A percentile compares a stretch with the other conserved stretches of the same genome.
Conservation (phyloP, 768 basidiomycete species). For the Fomitopsis pulvina region DNA sequence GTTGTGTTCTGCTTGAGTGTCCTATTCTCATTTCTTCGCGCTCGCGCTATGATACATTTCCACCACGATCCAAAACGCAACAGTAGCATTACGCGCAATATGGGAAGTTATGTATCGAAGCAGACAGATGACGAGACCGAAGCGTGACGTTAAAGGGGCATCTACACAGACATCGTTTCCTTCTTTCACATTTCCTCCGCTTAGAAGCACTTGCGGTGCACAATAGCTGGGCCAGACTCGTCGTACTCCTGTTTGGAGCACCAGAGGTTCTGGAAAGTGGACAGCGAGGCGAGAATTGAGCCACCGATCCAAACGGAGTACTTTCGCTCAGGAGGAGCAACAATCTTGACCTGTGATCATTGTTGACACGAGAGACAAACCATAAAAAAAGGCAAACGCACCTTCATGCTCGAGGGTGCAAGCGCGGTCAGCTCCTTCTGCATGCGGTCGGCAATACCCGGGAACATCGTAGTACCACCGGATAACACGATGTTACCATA, state of each 20-base stretch:
- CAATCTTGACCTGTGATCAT: conserved; percentile 43
- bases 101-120: conserved; percentile 27
- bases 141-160: conserved; percentile 23
- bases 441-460: conserved; percentile 62
- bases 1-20: too few relatives aligned
- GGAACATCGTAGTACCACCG: conserved; percentile 59
- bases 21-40: too few relatives aligned
- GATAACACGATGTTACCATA: conserved; percentile 57
- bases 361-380: neutral
- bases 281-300: conserved; percentile 46
- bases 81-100: conserved; percentile 22
- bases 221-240: conserved; percentile 47
- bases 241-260: conserved; percentile 56
- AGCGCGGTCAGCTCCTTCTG: conserved; percentile 66
- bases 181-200: conserved; percentile 13
- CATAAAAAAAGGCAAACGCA: conserved; percentile 11
- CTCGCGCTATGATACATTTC: neutral
- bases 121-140: conserved; percentile 14
- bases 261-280: conserved; percentile 68
- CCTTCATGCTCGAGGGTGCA: conserved; percentile 63
- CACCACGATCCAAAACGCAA: neutral
- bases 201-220: conserved; percentile 40
- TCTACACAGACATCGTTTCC: conserved; percentile 22
- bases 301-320: conserved; percentile 62
- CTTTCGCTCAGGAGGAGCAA: conserved; percentile 63